These are phyloP conservation scores for Paramecium sonneborni DNA, from an alignment of 73 alveolate genomes.

Conservation along the genomic window DNA sequence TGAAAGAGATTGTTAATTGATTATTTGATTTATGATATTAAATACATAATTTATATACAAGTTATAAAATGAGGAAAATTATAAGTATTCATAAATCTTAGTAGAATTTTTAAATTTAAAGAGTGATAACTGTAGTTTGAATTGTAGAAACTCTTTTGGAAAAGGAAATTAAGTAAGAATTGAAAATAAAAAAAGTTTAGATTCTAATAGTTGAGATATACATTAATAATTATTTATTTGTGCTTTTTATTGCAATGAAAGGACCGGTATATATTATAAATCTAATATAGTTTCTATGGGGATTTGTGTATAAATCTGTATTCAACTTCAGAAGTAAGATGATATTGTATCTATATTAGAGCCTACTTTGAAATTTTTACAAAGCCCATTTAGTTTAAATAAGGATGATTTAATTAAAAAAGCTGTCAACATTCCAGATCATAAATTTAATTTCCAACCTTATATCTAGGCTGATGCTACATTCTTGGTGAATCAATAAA, in stretches of 20 bases:
- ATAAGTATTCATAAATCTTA: background rate
- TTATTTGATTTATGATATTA: background rate
- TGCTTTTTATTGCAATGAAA: background rate
- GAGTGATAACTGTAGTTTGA: too few species aligned
- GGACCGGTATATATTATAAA: background rate
- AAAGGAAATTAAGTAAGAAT: background rate
- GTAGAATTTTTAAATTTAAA: background rate
- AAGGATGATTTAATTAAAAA: background rate
- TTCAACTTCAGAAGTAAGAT: background rate
- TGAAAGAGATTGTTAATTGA: background rate
- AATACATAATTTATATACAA: background rate
- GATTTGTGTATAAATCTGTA: background rate
- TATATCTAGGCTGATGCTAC: background rate
- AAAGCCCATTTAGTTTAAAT: background rate
- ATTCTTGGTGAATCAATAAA: background rate
- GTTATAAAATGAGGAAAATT: background rate
- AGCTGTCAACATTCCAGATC: conserved; percentile 16
- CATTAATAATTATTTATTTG: background rate
- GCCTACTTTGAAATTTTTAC: background rate
- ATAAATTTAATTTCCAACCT: conserved; percentile 17
- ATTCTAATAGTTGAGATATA: background rate
- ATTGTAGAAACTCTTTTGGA: too few species aligned
- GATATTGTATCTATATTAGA: background rate
- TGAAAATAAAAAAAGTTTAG: background rate
- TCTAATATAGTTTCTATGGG: background rate